Evolutionary conservation across 108 stramenopile species (phyloP).

Genomic region (Thalassiosira profunda): DNA sequence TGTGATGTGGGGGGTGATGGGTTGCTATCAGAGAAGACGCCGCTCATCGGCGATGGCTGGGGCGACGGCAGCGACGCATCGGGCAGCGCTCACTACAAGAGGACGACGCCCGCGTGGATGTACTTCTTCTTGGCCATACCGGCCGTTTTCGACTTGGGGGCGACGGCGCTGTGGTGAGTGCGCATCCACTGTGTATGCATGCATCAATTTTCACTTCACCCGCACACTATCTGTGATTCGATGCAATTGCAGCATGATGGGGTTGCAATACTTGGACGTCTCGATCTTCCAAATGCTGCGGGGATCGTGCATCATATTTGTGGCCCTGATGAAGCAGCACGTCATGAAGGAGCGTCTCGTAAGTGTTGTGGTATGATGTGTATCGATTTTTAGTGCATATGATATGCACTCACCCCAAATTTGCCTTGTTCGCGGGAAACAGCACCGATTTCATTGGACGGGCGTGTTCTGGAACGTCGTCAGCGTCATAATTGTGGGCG

Average conservation of each 20-base stretch:
- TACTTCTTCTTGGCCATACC: conserved; percentile 87
- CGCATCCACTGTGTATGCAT: conserved; percentile 61
- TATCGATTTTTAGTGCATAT: no score
- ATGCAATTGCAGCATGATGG: conserved; percentile 69
- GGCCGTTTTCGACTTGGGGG: conserved; percentile 84
- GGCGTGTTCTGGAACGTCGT: conserved; percentile 91
- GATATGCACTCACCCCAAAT: no score
- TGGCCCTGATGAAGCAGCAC: conserved; percentile 92
- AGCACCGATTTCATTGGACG: conserved; percentile 82
- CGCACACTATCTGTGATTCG: no score
- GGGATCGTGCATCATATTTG: conserved; percentile 93
- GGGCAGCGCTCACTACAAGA: not conserved
- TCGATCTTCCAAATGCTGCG: conserved; percentile 90
- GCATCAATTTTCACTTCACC: conserved; percentile 91
- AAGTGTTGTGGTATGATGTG: no score
- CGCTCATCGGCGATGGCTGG: not conserved
- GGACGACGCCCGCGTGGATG: conserved; percentile 69
- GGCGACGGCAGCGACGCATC: not conserved
- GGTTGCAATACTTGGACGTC: conserved; percentile 84
- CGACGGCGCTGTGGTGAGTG: conserved; percentile 76
- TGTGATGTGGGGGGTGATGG: conserved; percentile 2
- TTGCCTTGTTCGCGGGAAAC: no score
- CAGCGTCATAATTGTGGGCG: conserved; percentile 82
- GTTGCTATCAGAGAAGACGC: conserved; percentile 10
- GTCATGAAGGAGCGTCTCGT: conserved; percentile 70